These are phyloP conservation scores for Pilaira anomala DNA, from an alignment of 192 early-diverging fungal genomes.

Conservation along the genomic window DNA sequence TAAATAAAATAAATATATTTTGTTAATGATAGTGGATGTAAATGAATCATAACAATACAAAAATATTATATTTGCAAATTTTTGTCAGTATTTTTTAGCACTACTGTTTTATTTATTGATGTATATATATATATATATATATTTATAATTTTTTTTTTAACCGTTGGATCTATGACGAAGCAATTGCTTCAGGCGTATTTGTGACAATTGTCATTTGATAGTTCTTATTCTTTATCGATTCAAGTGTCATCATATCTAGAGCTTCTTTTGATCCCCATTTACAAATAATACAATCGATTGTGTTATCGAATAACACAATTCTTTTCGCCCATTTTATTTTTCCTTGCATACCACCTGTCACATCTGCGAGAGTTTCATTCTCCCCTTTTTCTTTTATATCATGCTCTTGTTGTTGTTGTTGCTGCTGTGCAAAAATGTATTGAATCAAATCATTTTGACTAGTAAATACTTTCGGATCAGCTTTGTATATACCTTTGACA, in stretches of 20 bases:
- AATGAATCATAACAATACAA: too few species aligned
- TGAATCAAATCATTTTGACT: conserved; percentile 7
- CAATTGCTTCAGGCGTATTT: too few species aligned
- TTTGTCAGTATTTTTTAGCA: too few species aligned
- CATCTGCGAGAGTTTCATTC: conserved; percentile 16
- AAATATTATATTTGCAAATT: too few species aligned
- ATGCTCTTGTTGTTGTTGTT: background rate
- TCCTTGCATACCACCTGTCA: conserved; percentile 37
- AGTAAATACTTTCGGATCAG: conserved; percentile 28
- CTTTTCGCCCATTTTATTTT: conserved; percentile 32
- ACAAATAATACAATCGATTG: conserved; percentile 20
- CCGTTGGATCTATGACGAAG: too few species aligned
- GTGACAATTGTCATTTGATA: background rate
- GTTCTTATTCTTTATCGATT: background rate
- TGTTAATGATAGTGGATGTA: too few species aligned
- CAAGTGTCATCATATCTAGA: conserved; percentile 2
- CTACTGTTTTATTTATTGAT: too few species aligned
- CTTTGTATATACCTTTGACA: conserved; percentile 32
- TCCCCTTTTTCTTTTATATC: too few species aligned
- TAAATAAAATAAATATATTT: too few species aligned
- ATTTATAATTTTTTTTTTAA: too few species aligned
- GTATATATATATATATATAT: too few species aligned
- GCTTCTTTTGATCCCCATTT: conserved; percentile 18
- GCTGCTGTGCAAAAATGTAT: background rate
- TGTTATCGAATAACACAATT: conserved; percentile 10